Evolutionary conservation across 345 rosid genomes (phyloP).

Genomic region (thale cress (Arabidopsis thaliana)): DNA sequence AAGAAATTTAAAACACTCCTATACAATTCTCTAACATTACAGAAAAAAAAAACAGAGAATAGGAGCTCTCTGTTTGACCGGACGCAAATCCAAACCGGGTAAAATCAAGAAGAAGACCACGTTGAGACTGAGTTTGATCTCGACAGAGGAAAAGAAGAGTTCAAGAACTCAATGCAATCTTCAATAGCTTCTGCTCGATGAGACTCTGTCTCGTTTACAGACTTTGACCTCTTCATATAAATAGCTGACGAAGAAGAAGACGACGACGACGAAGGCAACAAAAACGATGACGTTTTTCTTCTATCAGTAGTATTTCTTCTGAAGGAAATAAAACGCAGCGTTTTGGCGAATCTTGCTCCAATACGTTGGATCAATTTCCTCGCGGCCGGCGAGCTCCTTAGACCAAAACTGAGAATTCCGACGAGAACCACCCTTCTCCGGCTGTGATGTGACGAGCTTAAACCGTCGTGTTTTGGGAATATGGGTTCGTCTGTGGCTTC

Average conservation of each 20-base stretch:
- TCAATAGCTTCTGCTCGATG: constrained; percentile 87
- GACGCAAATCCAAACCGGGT: background rate
- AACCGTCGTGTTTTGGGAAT: constrained; percentile 49
- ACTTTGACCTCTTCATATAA: constrained; percentile 66
- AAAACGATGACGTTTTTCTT: constrained; percentile 41
- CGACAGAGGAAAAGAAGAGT: constrained; percentile 65
- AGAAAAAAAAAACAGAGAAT: background rate
- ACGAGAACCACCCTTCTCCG: constrained; percentile 49
- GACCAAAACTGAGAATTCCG: constrained; percentile 57
- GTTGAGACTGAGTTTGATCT: constrained; percentile 75
- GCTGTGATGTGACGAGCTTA: constrained; percentile 37
- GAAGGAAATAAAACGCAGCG: constrained; percentile 54
- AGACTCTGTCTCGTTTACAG: constrained; percentile 77
- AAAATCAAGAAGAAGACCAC: constrained; percentile 53
- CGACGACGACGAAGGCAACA: constrained; percentile 32
- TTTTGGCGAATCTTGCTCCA: constrained; percentile 63
- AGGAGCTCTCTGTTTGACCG: background rate
- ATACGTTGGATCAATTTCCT: constrained; percentile 56
- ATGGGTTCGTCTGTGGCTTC: constrained; percentile 50
- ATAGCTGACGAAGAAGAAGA: constrained; percentile 56
- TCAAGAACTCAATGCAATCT: constrained; percentile 92
- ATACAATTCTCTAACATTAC: constrained; percentile 17
- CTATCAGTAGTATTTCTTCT: constrained; percentile 33
- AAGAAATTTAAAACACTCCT: background rate
- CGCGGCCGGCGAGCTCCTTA: constrained; percentile 53